Evolutionary conservation across 495 filamentous ascomycete genomes (phyloP), one percentile per base, ranked within the genome.

Genomic region (Daldinia decipiens): DNA sequence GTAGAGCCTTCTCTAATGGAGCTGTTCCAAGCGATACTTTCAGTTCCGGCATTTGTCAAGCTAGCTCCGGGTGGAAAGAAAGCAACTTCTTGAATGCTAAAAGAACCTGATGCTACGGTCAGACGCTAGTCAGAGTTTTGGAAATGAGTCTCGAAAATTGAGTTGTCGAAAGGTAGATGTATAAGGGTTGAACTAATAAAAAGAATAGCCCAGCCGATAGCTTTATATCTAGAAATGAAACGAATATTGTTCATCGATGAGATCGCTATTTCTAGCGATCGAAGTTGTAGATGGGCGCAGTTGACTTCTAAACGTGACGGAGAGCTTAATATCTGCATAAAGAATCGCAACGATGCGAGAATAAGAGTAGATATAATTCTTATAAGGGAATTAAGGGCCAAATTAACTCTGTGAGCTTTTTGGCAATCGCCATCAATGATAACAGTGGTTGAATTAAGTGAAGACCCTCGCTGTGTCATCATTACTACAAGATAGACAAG

Each of bases 271-370:
- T 74, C 64, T 0, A 74, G 29, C 7, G 72, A 68, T 17, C 34
- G 51, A 27, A 74, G 56, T 29, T 26, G 32, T 8, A 7, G 1
- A 24, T 71, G 72, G 7, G 68, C 64, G 0, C 27, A 17, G 19
- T 68, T 43, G 3, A 74, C 59, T 15, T 74, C 68, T 38, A 68
- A 9, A 7, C 68, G 64, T 1, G 64, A 71, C 9, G 60, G 50
- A 0, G 64, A 55, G 31, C 45, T 70, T 39, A 82, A 58, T 12
- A 76, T 61, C 40, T 84, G 81, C 81, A 83, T 82, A 50, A 75
- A 79, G 55, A 80, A 79, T 38, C 76, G 79, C 34, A 19, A 47
- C 4, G 43, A 47, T 8, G 43, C 43, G 43, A 47, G 43, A 19
- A 47, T 47, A 2, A 47, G 43, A 11, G 43, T 47, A 4, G 43